Evolutionary conservation across 2,329 filamentous ascomycete species (phyloP).

Genomic region (Ophiostoma angusticollis): DNA sequence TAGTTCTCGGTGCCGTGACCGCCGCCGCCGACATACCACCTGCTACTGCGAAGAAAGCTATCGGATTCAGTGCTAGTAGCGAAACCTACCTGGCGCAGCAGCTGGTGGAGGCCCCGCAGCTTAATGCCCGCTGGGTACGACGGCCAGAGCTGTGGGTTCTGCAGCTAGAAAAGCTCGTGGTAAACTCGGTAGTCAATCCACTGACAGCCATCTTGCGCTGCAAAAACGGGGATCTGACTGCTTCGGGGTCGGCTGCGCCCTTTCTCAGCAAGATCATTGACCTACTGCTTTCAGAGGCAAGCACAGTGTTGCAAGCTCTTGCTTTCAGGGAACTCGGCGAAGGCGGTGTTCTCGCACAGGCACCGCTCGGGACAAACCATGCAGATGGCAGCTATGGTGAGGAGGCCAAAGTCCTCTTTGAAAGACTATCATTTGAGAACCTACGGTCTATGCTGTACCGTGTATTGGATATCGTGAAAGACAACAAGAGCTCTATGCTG

Average conservation of each 20-base stretch:
- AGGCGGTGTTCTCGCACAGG: constrained; percentile 24
- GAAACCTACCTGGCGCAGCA: constrained; percentile 30
- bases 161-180: constrained; percentile 78
- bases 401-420: background rate
- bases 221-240: constrained; percentile 62
- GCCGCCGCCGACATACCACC: too few relatives aligned
- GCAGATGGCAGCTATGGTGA: too few relatives aligned
- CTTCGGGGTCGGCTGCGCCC: constrained; percentile 16
- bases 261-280: constrained; percentile 40
- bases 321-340: constrained; percentile 43
- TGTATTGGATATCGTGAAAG: constrained; percentile 33
- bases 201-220: constrained; percentile 67
- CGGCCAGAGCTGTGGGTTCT: constrained; percentile 35
- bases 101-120: constrained; percentile 29
- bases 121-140: constrained; percentile 28
- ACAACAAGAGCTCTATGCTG: constrained; percentile 50
- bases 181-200: constrained; percentile 73
- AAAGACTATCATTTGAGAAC: constrained; percentile 30
- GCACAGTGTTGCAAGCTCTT: constrained; percentile 55
- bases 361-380: too few relatives aligned
- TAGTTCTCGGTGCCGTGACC: constrained; percentile 34
- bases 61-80: constrained; percentile 8
- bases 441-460: constrained; percentile 34
- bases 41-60: too few relatives aligned
- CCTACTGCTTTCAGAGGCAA: constrained; percentile 60